Evolutionary conservation across 1,284 basidiomycete genomes (phyloP).

Genomic region (Puccinia novopanici): DNA sequence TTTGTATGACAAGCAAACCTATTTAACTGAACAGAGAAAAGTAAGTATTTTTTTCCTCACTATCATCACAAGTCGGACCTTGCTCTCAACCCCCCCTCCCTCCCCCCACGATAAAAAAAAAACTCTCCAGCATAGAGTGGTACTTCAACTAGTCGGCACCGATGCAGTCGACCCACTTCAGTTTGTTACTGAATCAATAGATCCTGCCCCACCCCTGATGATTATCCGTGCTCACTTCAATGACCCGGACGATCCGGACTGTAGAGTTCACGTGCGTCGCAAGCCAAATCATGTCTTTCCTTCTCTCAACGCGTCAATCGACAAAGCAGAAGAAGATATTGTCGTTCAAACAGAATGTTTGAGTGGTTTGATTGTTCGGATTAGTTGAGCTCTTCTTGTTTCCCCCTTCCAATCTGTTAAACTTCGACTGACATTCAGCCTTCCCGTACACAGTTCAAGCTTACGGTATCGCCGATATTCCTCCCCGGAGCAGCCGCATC

Average conservation of each 20-base stretch:
- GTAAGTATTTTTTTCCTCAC: conserved; percentile 18
- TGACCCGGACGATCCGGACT: conserved; percentile 48
- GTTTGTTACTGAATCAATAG: conserved; percentile 19
- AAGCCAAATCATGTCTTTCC: conserved; percentile 14
- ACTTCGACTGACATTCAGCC: background rate
- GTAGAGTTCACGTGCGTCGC: conserved; percentile 19
- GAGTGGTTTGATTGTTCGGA: conserved; percentile 34
- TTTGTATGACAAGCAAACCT: conserved; percentile 49
- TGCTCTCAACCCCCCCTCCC: too few species aligned
- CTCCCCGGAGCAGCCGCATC: background rate
- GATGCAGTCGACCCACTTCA: conserved; percentile 37
- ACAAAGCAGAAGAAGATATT: conserved; percentile 37
- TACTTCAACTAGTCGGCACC: conserved; percentile 48
- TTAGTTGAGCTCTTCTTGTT: conserved; percentile 34
- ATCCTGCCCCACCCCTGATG: conserved; percentile 33
- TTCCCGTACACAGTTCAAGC: conserved; percentile 16
- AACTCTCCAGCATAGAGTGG: conserved; percentile 47
- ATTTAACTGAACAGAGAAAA: conserved; percentile 48
- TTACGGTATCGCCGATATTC: conserved; percentile 41
- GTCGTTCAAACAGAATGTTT: conserved; percentile 42
- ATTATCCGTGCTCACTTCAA: conserved; percentile 50
- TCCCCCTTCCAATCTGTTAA: background rate
- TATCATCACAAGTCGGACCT: too few species aligned
- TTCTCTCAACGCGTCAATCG: conserved; percentile 13
- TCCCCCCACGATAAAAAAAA: background rate